phyloP scores from a whole-genome alignment of 2,329 filamentous ascomycete genomes.

The Macroventuria anomochaeta region DNA sequence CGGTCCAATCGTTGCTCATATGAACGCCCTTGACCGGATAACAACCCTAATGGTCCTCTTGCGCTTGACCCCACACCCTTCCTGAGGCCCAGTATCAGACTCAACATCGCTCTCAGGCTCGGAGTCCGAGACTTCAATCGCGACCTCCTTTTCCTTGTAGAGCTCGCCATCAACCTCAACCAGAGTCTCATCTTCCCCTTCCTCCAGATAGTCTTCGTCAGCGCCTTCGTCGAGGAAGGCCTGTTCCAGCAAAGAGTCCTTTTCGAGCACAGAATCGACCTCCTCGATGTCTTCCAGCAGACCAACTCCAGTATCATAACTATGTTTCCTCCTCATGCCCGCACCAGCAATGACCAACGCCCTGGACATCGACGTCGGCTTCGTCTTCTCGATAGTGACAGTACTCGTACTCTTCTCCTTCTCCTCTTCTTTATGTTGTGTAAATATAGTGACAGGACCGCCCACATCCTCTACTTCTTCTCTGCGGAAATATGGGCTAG shows the following conservation, averaged over 20 bases:
- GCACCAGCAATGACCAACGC: slow-evolving; percentile 13
- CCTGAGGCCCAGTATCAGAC: slow-evolving; percentile 21
- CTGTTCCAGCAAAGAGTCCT: slow-evolving; percentile 23
- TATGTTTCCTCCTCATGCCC: slow-evolving; percentile 16
- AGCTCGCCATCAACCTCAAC: slow-evolving; percentile 20
- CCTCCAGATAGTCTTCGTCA: slow-evolving; percentile 1
- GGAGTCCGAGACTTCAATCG: slow-evolving; percentile 31
- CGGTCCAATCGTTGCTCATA: slow-evolving; percentile 18
- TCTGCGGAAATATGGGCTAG: slow-evolving; percentile 37
- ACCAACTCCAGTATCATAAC: slow-evolving; percentile 10
- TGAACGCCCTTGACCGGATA: slow-evolving; percentile 46
- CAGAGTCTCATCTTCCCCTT: slow-evolving; percentile 18
- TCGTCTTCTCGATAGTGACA: slow-evolving; percentile 7
- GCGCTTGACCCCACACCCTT: slow-evolving; percentile 31
- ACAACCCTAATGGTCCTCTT: slow-evolving; percentile 41
- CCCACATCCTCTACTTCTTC: slow-evolving; percentile 36
- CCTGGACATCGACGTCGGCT: not conserved
- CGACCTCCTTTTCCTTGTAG: slow-evolving; percentile 24
- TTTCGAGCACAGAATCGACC: slow-evolving; percentile 9
- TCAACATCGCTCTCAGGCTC: slow-evolving; percentile 25
- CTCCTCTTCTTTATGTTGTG: not conserved
- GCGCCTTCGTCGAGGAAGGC: slow-evolving; percentile 22
- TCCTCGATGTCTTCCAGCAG: slow-evolving; percentile 13
- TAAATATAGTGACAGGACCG: slow-evolving; percentile 18
- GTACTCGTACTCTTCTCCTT: slow-evolving; percentile 8